A percentile compares a stretch with the other conserved stretches of the same genome.
phyloP scores from a whole-genome alignment of 345 rosid genomes.

The Lepidium aucheri region DNA sequence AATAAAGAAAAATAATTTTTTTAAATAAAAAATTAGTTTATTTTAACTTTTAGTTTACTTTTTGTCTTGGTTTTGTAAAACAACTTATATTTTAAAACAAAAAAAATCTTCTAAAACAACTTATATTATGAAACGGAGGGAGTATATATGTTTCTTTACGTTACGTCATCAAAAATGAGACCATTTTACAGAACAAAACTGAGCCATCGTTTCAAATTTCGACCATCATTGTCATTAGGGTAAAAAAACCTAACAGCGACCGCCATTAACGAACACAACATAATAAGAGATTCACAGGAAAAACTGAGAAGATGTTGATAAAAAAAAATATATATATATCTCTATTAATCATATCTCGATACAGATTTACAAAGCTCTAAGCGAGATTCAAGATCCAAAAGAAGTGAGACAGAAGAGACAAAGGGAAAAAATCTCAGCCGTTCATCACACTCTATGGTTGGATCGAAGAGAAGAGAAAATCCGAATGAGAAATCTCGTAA shows the following conservation, averaged over 20 bases:
- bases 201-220: not conserved
- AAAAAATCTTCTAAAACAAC: too few species aligned
- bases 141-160: not conserved
- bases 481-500: not conserved
- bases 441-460: not conserved
- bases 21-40: too few species aligned
- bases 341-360: not conserved
- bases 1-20: too few species aligned
- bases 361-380: conserved; percentile 11
- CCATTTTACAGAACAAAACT: too few species aligned
- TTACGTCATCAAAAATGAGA: not conserved
- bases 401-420: not conserved
- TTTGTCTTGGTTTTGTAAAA: too few species aligned
- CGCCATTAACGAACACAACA: too few species aligned
- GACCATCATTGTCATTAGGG: not conserved
- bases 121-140: too few species aligned
- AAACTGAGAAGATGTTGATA: not conserved
- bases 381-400: not conserved
- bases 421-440: conserved; percentile 8
- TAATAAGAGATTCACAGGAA: not conserved
- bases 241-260: too few species aligned
- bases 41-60: too few species aligned
- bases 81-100: too few species aligned
- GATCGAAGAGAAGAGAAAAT: not conserved
- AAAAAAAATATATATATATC: not conserved